A percentile compares a stretch with the other conserved stretches of the same genome.
Conservation (phyloP, 2,329 filamentous ascomycete genomes). For the Rhinocladiella similis region DNA sequence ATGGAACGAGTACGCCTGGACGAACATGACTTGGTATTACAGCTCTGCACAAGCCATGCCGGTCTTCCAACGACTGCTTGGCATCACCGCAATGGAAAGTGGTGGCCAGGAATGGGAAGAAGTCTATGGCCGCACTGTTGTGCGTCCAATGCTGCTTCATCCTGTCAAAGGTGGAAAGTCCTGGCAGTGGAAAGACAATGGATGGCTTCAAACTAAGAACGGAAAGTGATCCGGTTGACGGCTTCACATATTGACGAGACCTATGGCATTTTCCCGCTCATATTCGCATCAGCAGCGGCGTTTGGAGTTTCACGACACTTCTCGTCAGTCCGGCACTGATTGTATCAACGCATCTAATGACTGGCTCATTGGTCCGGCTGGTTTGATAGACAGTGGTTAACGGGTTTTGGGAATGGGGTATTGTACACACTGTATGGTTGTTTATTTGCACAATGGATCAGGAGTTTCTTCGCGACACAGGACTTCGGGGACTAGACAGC, state of each 20-base stretch:
- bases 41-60: slow-evolving; percentile 35
- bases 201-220: slow-evolving; percentile 28
- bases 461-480: slow-evolving; percentile 16
- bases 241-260: neutral
- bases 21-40: slow-evolving; percentile 38
- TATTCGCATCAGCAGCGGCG: slow-evolving; percentile 21
- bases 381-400: slow-evolving; percentile 4
- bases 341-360: slow-evolving; percentile 3
- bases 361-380: slow-evolving; percentile 1
- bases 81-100: slow-evolving; percentile 29
- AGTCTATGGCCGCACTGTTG: slow-evolving; percentile 31
- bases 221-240: slow-evolving; percentile 21
- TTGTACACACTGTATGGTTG: slow-evolving; percentile 18
- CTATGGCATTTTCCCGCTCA: neutral
- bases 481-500: slow-evolving; percentile 10
- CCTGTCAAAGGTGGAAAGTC: slow-evolving; percentile 40
- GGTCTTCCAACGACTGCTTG: slow-evolving; percentile 35
- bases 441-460: slow-evolving; percentile 14
- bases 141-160: slow-evolving; percentile 35
- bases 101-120: slow-evolving; percentile 34
- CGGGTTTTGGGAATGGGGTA: slow-evolving; percentile 7
- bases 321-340: slow-evolving; percentile 17
- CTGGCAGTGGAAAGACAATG: slow-evolving; percentile 28
- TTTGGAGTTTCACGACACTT: slow-evolving; percentile 18
- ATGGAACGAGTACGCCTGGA: slow-evolving; percentile 36